Conservation (phyloP, 1,284 basidiomycete species). For the Athelia sp. region DNA sequence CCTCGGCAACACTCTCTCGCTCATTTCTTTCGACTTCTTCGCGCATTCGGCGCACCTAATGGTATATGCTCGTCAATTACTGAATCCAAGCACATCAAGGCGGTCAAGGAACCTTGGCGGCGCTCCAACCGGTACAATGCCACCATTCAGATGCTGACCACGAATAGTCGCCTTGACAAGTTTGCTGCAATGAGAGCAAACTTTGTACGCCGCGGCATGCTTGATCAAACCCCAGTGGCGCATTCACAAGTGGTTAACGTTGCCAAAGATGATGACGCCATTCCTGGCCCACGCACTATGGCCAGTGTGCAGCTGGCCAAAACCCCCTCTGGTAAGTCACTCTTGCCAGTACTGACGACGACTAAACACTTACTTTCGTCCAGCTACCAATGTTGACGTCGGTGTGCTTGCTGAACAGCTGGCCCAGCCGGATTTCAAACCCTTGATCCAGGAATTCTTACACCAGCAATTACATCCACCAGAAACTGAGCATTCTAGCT, state of each 20-base stretch:
- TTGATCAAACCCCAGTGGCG: conserved; percentile 1
- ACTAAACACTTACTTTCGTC: background rate
- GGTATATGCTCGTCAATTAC: conserved; percentile 11
- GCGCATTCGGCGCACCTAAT: conserved; percentile 4
- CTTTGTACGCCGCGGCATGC: conserved; percentile 4
- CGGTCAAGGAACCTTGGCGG: conserved; percentile 21
- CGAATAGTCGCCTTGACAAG: conserved; percentile 15
- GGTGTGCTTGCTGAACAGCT: background rate
- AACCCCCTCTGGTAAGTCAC: background rate
- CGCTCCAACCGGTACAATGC: conserved; percentile 15
- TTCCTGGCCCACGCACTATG: background rate
- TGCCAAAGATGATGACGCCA: background rate
- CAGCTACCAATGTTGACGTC: background rate
- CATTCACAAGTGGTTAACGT: background rate
- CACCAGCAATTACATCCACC: background rate
- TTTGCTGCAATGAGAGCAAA: conserved; percentile 11
- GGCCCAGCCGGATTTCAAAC: background rate
- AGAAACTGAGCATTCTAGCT: too few relatives aligned
- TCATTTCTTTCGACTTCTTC: conserved; percentile 4
- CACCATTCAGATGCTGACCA: conserved; percentile 16
- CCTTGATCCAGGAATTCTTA: background rate
- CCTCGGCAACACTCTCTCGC: conserved; percentile 16
- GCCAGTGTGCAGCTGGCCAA: background rate
- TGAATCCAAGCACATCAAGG: conserved; percentile 11
- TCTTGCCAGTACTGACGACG: background rate